Evolutionary conservation across 805 yeast genomes (phyloP).

Genomic region (Clavispora vitiphila): DNA sequence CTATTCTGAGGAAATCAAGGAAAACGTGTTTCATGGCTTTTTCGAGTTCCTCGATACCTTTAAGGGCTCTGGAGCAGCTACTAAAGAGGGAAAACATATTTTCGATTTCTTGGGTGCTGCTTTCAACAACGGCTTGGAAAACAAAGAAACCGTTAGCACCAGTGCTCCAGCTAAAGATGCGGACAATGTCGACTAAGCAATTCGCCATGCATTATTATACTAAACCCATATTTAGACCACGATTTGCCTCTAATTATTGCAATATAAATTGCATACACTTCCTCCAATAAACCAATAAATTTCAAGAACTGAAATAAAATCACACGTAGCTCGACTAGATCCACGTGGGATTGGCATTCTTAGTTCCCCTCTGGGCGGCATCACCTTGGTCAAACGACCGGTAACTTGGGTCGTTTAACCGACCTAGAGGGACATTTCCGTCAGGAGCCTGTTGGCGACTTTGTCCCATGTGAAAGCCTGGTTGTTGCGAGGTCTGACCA

Average conservation of each 20-base stretch:
- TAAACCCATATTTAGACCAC: neutral
- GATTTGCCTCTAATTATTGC: neutral
- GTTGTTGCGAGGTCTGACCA: slow-evolving; percentile 1
- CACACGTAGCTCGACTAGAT: slow-evolving; percentile 4
- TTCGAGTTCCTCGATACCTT: slow-evolving; percentile 86
- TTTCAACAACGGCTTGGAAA: slow-evolving; percentile 19
- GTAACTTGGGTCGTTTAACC: slow-evolving; percentile 1
- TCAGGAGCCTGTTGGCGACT: neutral
- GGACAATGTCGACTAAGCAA: slow-evolving; percentile 6
- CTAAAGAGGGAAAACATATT: slow-evolving; percentile 41
- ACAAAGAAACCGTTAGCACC: slow-evolving; percentile 9
- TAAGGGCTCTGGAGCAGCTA: slow-evolving; percentile 31
- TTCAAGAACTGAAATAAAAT: neutral
- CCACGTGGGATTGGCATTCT: slow-evolving; percentile 16
- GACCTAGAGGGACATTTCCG: neutral
- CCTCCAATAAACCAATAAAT: neutral
- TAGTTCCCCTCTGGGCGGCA: neutral
- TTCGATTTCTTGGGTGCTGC: slow-evolving; percentile 54
- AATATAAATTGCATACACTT: neutral
- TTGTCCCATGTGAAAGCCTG: neutral
- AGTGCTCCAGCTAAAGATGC: slow-evolving; percentile 2
- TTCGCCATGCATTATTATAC: neutral
- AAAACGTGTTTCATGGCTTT: slow-evolving; percentile 84
- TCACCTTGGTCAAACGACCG: slow-evolving; percentile 10
- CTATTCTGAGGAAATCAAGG: slow-evolving; percentile 82